Evolutionary conservation across 495 filamentous ascomycete species (phyloP), one percentile per base, ranked within the genome.

Genomic region (Pseudotulostoma volvatum): DNA sequence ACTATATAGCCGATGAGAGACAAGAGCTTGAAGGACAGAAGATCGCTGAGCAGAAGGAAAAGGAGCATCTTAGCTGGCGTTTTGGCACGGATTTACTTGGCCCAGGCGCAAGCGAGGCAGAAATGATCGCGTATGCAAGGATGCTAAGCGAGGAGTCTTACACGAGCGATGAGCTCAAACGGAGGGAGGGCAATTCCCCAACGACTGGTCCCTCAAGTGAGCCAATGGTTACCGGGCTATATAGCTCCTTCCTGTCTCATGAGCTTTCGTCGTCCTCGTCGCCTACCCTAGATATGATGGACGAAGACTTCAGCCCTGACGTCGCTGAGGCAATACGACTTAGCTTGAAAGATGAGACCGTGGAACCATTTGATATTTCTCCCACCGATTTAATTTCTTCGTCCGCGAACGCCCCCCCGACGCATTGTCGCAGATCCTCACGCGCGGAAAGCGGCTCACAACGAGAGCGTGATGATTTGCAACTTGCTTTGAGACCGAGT

Each of bases 81-180:
- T 92, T 95, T 46, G 84, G 84, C 7, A 65, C 85, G 9, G 84
- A 86, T 39, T 54, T 90, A 3, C 71, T 79, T 7, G 84, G 81
- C 9, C 63, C 66, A 1, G 74, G 70, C 33, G 63, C 86, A 13
- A 84, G 64, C 37, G 87, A 95, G 50, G 87, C 95, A 43, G 85
- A 97, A 49, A 73, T 88, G 31, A 45, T 97, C 20, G 79, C 76
- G 9, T 97, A 96, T 55, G 90, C 88, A 1, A 75, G 78, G 38
- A 72, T 96, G 64, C 59, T 97, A 14, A 93, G 84, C 34, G 71
- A 88, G 47, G 92, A 97, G 55, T 59, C 75, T 0, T 77, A 76
- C 36, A 59, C 66, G 38, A 62, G 57, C 15, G 77, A 84, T 16
- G 69, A 76, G 42, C 61, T 72, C 41, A 73, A 74, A 35, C 65